These are phyloP conservation scores for Alternaria gaisen DNA, from an alignment of 2,329 filamentous ascomycete genomes.

Conservation along the genomic window DNA sequence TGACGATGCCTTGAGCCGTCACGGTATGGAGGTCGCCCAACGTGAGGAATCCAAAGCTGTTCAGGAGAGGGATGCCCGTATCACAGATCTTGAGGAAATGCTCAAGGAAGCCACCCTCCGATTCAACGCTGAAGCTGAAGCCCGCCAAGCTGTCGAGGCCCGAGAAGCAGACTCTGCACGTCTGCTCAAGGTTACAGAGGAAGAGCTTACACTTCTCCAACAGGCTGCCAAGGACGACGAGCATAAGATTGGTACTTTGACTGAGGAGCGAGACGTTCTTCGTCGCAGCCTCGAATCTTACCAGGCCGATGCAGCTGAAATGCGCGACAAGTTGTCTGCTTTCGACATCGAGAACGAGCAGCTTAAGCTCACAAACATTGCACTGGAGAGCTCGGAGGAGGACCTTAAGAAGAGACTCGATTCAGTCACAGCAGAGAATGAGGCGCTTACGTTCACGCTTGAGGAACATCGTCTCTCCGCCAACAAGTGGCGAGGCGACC, in stretches of 20 bases:
- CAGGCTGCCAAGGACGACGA: slow-evolving; percentile 55
- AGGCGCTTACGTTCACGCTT: slow-evolving; percentile 67
- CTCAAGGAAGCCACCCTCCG: slow-evolving; percentile 46
- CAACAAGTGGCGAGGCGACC: slow-evolving; percentile 66
- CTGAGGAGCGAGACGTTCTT: slow-evolving; percentile 54
- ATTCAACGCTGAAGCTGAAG: slow-evolving; percentile 53
- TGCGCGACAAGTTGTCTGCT: slow-evolving; percentile 61
- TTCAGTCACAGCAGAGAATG: slow-evolving; percentile 67
- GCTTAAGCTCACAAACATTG: slow-evolving; percentile 57
- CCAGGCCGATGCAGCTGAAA: slow-evolving; percentile 53
- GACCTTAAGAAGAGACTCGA: slow-evolving; percentile 62
- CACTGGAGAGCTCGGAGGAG: slow-evolving; percentile 49
- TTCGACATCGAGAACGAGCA: slow-evolving; percentile 67
- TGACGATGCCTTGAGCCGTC: slow-evolving; percentile 50
- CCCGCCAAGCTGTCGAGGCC: slow-evolving; percentile 54
- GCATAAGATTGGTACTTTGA: slow-evolving; percentile 52
- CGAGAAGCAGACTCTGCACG: slow-evolving; percentile 56
- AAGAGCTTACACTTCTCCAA: slow-evolving; percentile 58
- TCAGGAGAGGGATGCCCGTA: slow-evolving; percentile 45
- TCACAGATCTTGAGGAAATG: slow-evolving; percentile 48
- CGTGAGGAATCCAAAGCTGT: slow-evolving; percentile 42
- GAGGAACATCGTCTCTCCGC: slow-evolving; percentile 70
- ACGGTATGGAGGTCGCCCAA: slow-evolving; percentile 40
- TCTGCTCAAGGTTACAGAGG: slow-evolving; percentile 59
- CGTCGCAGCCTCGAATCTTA: slow-evolving; percentile 51